phyloP scores from a whole-genome alignment of 176 grass and related monocot species.

The Juncus effusus region DNA sequence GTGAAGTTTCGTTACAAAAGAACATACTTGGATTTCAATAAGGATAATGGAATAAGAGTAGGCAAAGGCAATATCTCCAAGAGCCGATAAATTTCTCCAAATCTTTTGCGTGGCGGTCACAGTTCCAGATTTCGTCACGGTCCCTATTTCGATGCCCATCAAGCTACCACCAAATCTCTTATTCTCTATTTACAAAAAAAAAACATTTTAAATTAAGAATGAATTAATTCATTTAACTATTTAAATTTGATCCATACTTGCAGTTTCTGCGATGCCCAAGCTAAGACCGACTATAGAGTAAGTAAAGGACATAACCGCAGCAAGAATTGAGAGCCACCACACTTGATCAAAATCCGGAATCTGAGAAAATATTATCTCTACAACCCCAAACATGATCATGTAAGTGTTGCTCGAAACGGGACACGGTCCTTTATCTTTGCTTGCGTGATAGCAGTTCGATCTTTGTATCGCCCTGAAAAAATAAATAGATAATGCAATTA shows the following conservation, averaged over 20 bases:
- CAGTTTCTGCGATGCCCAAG: constrained; percentile 40
- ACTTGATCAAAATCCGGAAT: constrained; percentile 59
- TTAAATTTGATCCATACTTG: constrained; percentile 29
- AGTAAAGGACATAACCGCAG: constrained; percentile 55
- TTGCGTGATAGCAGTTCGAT: constrained; percentile 43
- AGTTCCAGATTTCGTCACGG: constrained; percentile 33
- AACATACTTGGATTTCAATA: constrained; percentile 49
- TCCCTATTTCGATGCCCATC: constrained; percentile 39
- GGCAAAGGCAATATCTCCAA: constrained; percentile 63
- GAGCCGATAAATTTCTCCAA: constrained; percentile 49
- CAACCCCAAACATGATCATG: constrained; percentile 52
- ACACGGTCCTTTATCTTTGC: constrained; percentile 22
- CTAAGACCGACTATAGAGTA: constrained; percentile 43
- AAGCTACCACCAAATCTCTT: constrained; percentile 28
- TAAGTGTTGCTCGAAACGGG: constrained; percentile 42
- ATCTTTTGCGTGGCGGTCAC: constrained; percentile 45
- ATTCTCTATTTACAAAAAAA: constrained; percentile 26
- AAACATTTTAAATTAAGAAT: not conserved
- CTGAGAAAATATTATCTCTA: constrained; percentile 48
- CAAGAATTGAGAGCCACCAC: constrained; percentile 60
- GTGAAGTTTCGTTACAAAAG: not conserved
- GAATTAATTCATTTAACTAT: constrained; percentile 2
- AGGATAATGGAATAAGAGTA: constrained; percentile 63
- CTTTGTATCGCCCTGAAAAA: constrained; percentile 45
- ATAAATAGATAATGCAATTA: not conserved